phyloP scores from a whole-genome alignment of 2,329 filamentous ascomycete species.

The Zymoseptoria pseudotritici region DNA sequence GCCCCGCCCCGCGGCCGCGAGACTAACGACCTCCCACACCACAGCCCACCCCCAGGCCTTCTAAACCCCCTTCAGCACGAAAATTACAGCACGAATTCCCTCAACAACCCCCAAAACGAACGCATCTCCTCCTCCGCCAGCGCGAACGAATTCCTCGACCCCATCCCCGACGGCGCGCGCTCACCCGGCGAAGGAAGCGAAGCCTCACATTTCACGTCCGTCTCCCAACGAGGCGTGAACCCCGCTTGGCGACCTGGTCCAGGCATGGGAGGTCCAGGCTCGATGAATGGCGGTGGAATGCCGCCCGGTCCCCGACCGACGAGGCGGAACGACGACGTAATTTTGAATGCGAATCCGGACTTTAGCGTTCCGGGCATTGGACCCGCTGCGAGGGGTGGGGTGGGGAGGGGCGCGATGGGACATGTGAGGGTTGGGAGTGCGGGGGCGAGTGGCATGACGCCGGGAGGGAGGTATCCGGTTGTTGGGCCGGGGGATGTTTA shows the following conservation, averaged over 20 bases:
- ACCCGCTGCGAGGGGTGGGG: constrained; percentile 26
- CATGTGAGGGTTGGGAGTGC: background rate
- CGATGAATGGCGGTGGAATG: constrained; percentile 3
- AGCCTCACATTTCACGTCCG: constrained; percentile 77
- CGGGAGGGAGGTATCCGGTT: constrained; percentile 26
- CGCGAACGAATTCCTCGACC: constrained; percentile 46
- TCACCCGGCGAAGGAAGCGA: constrained; percentile 62
- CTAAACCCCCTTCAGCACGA: constrained; percentile 5
- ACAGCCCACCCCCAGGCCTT: constrained; percentile 7
- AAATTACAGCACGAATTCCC: background rate
- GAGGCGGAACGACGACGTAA: constrained; percentile 55
- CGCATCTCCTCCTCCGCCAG: constrained; percentile 50
- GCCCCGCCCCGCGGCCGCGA: background rate
- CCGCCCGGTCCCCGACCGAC: constrained; percentile 31
- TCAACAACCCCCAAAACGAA: constrained; percentile 47
- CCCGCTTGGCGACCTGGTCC: constrained; percentile 65
- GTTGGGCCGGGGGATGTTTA: background rate
- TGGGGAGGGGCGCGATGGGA: constrained; percentile 6
- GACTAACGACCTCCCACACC: background rate
- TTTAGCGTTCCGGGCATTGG: constrained; percentile 60
- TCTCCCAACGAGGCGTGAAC: constrained; percentile 82
- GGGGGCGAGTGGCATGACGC: constrained; percentile 20
- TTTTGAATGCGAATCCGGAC: constrained; percentile 76
- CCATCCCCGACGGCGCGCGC: constrained; percentile 54
- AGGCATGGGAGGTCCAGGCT: constrained; percentile 2